Conservation (phyloP, 2,329 filamentous ascomycete species). For the Aspergillus sclerotialis region DNA sequence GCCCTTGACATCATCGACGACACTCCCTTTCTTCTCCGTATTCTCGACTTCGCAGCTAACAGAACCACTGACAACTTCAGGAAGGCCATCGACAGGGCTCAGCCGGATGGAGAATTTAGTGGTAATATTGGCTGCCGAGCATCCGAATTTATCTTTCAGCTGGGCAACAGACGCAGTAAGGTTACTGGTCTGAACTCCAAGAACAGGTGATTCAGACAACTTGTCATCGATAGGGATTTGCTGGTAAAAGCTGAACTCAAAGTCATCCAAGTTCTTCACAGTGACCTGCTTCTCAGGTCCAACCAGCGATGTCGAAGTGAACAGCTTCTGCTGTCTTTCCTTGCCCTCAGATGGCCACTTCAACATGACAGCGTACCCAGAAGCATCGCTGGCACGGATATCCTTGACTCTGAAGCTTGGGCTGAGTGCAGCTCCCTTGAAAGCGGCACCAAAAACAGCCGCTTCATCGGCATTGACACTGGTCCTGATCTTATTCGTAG, state of each 20-base stretch:
- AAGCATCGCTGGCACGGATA: conserved; percentile 73
- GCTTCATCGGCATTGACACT: conserved; percentile 98
- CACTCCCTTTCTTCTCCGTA: conserved; percentile 68
- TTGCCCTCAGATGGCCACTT: conserved; percentile 69
- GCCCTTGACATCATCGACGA: conserved; percentile 93
- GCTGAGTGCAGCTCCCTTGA: conserved; percentile 86
- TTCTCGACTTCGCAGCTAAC: conserved; percentile 80
- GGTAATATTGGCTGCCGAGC: conserved; percentile 66
- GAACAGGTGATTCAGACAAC: conserved; percentile 52
- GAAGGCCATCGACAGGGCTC: conserved; percentile 65
- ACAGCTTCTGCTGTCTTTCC: conserved; percentile 72
- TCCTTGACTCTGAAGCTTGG: conserved; percentile 98
- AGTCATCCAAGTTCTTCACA: conserved; percentile 75
- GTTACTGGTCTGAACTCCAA: conserved; percentile 70
- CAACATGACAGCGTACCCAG: conserved; percentile 66
- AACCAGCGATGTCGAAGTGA: conserved; percentile 67
- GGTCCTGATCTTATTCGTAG: conserved; percentile 80
- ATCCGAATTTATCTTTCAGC: conserved; percentile 72
- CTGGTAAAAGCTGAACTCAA: conserved; percentile 74
- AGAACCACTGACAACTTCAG: conserved; percentile 66
- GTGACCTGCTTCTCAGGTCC: conserved; percentile 77
- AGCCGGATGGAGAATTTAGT: conserved; percentile 74
- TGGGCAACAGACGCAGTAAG: conserved; percentile 74
- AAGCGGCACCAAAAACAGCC: conserved; percentile 90
- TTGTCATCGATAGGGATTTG: conserved; percentile 46